phyloP scores from a whole-genome alignment of 2,329 filamentous ascomycete species.

The Colletotrichum tofieldiae region DNA sequence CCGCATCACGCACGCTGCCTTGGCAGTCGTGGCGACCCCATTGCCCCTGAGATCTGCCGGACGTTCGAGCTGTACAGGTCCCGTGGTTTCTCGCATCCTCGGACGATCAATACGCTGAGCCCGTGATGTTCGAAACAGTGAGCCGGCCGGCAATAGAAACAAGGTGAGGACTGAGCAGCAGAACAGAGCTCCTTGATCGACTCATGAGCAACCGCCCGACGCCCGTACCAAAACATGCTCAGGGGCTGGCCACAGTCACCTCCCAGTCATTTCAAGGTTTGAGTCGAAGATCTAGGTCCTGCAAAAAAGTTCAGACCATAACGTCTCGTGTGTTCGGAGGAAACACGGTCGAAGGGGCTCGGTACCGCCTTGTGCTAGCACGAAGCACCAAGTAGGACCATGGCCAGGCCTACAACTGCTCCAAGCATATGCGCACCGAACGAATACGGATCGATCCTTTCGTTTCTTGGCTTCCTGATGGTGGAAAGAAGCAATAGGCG shows the following conservation, averaged over 20 bases:
- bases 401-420: neutral
- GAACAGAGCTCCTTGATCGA: neutral
- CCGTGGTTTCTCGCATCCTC: neutral
- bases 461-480: conserved; percentile 2
- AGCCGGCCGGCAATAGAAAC: neutral
- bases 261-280: neutral
- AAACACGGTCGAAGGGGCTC: neutral
- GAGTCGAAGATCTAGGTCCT: neutral
- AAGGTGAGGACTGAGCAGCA: conserved; percentile 4
- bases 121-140: neutral
- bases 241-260: neutral
- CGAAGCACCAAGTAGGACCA: neutral
- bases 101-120: neutral
- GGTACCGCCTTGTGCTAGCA: neutral
- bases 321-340: conserved; percentile 27
- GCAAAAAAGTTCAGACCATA: conserved; percentile 18
- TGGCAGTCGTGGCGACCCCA: conserved; percentile 3
- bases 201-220: neutral
- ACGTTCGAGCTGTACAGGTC: neutral
- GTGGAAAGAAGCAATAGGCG: neutral
- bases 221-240: neutral
- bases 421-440: neutral
- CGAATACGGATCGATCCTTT: neutral
- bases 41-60: conserved; percentile 12
- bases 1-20: conserved; percentile 3